Evolutionary conservation across 2,329 filamentous ascomycete species (phyloP), one percentile per base, ranked within the genome.

Genomic region (Trichophyton benhamiae): DNA sequence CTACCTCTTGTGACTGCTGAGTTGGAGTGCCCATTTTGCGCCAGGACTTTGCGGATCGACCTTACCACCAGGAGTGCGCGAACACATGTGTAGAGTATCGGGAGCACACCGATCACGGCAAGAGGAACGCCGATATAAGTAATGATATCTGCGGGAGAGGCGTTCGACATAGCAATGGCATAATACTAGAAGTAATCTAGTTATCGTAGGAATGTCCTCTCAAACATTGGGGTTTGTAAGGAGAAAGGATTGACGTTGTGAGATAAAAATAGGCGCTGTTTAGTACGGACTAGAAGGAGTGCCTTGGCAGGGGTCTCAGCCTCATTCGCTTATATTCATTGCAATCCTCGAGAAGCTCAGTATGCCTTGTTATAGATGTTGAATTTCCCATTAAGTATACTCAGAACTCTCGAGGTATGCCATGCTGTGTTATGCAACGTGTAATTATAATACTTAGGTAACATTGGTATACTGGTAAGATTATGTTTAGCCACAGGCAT

Each of bases 1-100:
- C 85, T 83, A 68, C 81, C 82, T 52, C 84, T 79, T 11, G 83
- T 86, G 52, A 86, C 76, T 0, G 82, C 83, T 1, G 79, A 66
- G 55, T 68, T 80, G 6, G 85, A 67, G 49, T 70, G 73, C n/a
- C 77, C 78, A 69, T 82, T 81, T 60, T 78, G 78, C 15, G 79
- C 73, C 3, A 87, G 78, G 72, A 81, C 80, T 61, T 79, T 80
- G 68, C 80, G 80, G 71, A 87, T 84, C 57, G 80, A 80, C 44
- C 82, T 82, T 1, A 85, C 75, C 1, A 82, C 83, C 13, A 82
- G 74, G 27, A 86, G 78, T 2, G 83, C 85, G 27, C 80, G 77
- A 60, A 83, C 74, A 20, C 81, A 85, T 67, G 86, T 87, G 74
- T 86, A 87, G 49, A 87, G 75, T 58, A 87, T 87, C 0, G 84